Conservation (phyloP, 306 rosid species). For the Citrullus mucosospermus region DNA sequence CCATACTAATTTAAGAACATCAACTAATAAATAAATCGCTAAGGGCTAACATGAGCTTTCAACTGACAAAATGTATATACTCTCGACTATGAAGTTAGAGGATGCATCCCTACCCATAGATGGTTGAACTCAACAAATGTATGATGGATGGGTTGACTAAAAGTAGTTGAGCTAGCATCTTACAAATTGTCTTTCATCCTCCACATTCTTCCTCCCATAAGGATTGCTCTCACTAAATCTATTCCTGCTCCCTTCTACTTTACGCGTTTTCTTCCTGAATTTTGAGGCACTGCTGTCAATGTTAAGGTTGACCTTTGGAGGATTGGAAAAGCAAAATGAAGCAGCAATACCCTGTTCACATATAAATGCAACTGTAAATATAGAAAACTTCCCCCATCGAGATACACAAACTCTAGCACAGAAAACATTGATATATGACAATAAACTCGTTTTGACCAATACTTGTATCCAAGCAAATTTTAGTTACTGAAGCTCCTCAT, state of each 20-base stretch:
- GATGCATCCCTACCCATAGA: no score
- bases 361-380: background rate
- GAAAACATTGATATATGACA: background rate
- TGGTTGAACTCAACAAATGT: no score
- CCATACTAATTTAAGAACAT: background rate
- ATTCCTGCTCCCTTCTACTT: slow-evolving; percentile 39
- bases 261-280: slow-evolving; percentile 44
- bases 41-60: no score
- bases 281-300: slow-evolving; percentile 75
- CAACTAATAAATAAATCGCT: background rate
- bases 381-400: background rate
- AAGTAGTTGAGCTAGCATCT: slow-evolving; percentile 18
- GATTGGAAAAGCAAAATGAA: slow-evolving; percentile 79
- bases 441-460: background rate
- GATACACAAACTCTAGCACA: background rate
- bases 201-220: slow-evolving; percentile 17
- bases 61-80: background rate
- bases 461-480: background rate
- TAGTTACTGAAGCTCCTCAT: background rate
- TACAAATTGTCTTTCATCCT: slow-evolving; percentile 23
- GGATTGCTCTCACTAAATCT: slow-evolving; percentile 35
- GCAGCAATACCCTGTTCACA: slow-evolving; percentile 67
- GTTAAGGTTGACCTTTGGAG: slow-evolving; percentile 72
- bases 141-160: no score
- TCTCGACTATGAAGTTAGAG: background rate